Evolutionary conservation across 2,329 filamentous ascomycete genomes (phyloP), one percentile per base, ranked within the genome.

Genomic region (Ceratocystis papillata): DNA sequence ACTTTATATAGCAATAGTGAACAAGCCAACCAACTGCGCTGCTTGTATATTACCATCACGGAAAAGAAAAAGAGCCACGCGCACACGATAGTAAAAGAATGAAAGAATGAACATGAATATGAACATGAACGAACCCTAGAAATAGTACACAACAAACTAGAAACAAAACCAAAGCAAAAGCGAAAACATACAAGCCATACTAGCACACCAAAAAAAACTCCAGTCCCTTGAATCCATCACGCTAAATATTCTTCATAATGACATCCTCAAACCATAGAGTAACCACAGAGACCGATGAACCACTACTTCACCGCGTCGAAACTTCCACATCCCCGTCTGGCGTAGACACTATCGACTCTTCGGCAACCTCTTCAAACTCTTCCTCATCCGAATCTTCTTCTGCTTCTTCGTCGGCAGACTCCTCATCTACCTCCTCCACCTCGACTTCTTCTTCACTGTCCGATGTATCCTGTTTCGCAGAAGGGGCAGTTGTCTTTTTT

Each of bases 271-370:
- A 22, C 41, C 41, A 65, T 10, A 64, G 15, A 12, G 48, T n/a
- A 20, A 20, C n/a, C n/a, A 20, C 6, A 53, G 7, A 22, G 7
- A 53, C 22, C 6, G 48, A 3, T 30, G 57, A 30, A 64, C 30
- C 20, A 63, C 55, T n/a, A 7, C 41, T 30, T 45, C 46, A 66
- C 33, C 60, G 30, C 22, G 61, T 64, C 25, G 65, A 67, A 6
- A 64, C 66, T 25, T 67, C 66, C 22, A 60, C 63, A 8, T 65
- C 63, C 8, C 60, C 62, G n/a, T 67, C 66, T 28, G 66, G 66
- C 55, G 62, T 64, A 15, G 66, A 67, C 5, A 67, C 66, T 15
- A 67, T 48, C 6, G 66, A 67, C 25, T 63, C 66, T 20, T 67
- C 63, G 0, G 61, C 50, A 8, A 50, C 45, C 45, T 65, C 48